Conservation (phyloP, 2,329 filamentous ascomycete species). For the Westerdykella aurantiaca region DNA sequence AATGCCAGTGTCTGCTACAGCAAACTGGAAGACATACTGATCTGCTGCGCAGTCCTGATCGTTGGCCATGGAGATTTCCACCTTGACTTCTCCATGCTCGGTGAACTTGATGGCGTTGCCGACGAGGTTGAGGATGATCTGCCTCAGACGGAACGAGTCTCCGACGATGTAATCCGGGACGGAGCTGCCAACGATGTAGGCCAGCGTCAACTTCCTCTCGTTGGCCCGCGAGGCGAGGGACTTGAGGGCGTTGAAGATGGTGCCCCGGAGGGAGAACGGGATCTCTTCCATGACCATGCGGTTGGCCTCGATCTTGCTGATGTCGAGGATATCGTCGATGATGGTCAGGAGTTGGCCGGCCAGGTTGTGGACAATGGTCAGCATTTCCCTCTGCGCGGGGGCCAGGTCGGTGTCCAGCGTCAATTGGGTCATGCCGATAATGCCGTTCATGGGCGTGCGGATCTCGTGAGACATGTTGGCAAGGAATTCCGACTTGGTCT, state of each 20-base stretch:
- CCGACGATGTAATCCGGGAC: constrained; percentile 94
- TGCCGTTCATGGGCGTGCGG: constrained; percentile 93
- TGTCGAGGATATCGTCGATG: constrained; percentile 74
- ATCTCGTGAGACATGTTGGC: constrained; percentile 99
- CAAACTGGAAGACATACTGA: constrained; percentile 92
- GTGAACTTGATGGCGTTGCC: constrained; percentile 99
- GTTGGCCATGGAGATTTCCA: constrained; percentile 74
- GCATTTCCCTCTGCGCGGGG: constrained; percentile 93
- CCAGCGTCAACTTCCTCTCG: constrained; percentile 87
- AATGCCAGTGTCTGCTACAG: constrained; percentile 93
- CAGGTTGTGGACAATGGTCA: constrained; percentile 95
- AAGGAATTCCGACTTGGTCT: constrained; percentile 96
- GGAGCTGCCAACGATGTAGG: constrained; percentile 86
- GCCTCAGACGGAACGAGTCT: constrained; percentile 90
- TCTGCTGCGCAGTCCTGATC: constrained; percentile 60
- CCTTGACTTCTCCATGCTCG: constrained; percentile 89
- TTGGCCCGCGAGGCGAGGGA: constrained; percentile 96
- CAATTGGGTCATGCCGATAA: constrained; percentile 96
- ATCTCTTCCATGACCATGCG: constrained; percentile 98
- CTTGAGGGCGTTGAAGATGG: constrained; percentile 95
- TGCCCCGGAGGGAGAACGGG: constrained; percentile 87
- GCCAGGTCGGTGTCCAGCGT: constrained; percentile 91
- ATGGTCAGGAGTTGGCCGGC: constrained; percentile 95
- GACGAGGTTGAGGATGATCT: constrained; percentile 95
- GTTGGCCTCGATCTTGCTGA: constrained; percentile 80